These are phyloP conservation scores for Penicillium longicatenatum DNA, from an alignment of 495 filamentous ascomycete genomes.

Conservation along the genomic window DNA sequence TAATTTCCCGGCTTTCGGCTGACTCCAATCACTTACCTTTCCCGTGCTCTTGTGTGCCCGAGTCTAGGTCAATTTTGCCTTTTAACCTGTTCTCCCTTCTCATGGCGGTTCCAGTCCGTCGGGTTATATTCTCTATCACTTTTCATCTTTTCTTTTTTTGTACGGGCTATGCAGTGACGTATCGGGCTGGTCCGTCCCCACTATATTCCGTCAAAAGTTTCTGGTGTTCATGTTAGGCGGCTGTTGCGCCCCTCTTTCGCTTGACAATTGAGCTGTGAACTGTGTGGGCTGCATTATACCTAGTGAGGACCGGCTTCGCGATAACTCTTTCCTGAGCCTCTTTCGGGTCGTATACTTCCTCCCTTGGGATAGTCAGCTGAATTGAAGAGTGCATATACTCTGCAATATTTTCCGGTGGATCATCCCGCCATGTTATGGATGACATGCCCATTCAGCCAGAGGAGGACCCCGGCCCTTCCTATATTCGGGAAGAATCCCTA, in stretches of 20 bases:
- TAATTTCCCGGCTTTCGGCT: neutral
- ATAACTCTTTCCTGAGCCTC: neutral
- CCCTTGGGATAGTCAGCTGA: neutral
- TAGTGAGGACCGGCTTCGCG: neutral
- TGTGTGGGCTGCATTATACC: neutral
- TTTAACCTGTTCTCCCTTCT: neutral
- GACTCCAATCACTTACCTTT: neutral
- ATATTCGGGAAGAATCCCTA: slow-evolving; percentile 4
- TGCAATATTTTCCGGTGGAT: neutral
- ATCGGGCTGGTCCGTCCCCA: neutral
- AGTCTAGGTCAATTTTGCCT: neutral
- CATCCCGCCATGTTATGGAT: slow-evolving; percentile 37
- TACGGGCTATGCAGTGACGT: neutral
- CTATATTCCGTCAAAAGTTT: slow-evolving; percentile 6
- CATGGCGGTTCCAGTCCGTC: neutral
- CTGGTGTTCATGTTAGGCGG: slow-evolving; percentile 2
- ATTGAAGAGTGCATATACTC: neutral
- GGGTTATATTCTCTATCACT: slow-evolving; percentile 1
- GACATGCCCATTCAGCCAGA: slow-evolving; percentile 25
- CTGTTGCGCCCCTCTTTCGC: neutral
- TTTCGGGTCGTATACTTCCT: neutral
- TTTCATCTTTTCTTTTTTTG: neutral
- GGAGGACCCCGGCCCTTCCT: slow-evolving; percentile 15
- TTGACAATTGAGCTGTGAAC: neutral
- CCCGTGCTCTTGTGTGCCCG: neutral